Conservation (phyloP, 78 protist species). For the Dictyostelium intermedium region DNA sequence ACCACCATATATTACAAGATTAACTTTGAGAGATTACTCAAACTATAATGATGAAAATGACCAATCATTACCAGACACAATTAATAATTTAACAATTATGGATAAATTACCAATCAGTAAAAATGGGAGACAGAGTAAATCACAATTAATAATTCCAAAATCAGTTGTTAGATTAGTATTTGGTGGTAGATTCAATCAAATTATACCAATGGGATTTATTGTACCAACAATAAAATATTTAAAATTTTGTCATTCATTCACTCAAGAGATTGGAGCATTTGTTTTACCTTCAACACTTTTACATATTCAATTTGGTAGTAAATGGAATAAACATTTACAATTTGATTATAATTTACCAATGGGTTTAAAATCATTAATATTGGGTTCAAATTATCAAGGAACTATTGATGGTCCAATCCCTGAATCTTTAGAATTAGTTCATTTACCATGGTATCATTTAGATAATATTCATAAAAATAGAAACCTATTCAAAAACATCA, state of each 20-base stretch:
- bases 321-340: background rate
- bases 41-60: background rate
- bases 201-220: background rate
- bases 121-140: too few relatives aligned
- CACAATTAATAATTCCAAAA: background rate
- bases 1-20: background rate
- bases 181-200: background rate
- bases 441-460: background rate
- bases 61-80: background rate
- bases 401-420: background rate
- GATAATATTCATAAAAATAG: background rate
- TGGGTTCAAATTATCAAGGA: background rate
- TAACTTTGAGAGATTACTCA: background rate
- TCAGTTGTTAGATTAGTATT: background rate
- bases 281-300: background rate
- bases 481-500: background rate
- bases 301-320: background rate
- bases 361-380: background rate
- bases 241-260: background rate
- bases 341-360: background rate
- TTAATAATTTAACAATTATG: constrained; percentile 1
- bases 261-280: background rate
- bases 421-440: background rate
- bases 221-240: background rate
- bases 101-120: background rate